Evolutionary conservation across 2,329 filamentous ascomycete species (phyloP).

Genomic region (Xylariales sp.): DNA sequence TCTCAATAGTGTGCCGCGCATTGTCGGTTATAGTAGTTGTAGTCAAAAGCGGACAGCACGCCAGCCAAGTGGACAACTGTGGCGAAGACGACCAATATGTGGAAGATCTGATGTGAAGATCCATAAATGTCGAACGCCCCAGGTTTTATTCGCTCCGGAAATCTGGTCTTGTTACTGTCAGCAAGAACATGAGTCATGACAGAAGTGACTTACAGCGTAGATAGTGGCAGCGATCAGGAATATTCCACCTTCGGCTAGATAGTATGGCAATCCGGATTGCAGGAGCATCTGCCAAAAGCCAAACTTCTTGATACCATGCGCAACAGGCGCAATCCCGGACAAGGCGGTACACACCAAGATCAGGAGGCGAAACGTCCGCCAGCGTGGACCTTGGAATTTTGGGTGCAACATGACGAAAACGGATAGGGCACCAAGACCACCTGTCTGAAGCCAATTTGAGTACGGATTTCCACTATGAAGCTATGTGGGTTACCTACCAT

Average conservation of each 20-base stretch:
- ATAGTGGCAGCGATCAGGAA: slow-evolving; percentile 32
- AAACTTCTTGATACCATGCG: slow-evolving; percentile 33
- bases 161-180: slow-evolving; percentile 29
- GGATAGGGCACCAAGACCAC: slow-evolving; percentile 26
- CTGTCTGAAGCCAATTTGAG: slow-evolving; percentile 24
- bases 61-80: slow-evolving; percentile 34
- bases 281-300: slow-evolving; percentile 32
- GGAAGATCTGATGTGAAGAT: slow-evolving; percentile 42
- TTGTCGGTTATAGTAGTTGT: slow-evolving; percentile 10
- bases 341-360: slow-evolving; percentile 34
- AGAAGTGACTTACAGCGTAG: slow-evolving; percentile 31
- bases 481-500: slow-evolving; percentile 28
- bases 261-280: slow-evolving; percentile 36
- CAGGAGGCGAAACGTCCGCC: slow-evolving; percentile 29
- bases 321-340: slow-evolving; percentile 33
- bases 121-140: slow-evolving; percentile 39
- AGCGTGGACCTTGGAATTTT: slow-evolving; percentile 29
- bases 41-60: slow-evolving; percentile 21
- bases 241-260: slow-evolving; percentile 32
- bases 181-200: background rate
- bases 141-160: slow-evolving; percentile 37
- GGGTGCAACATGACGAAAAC: slow-evolving; percentile 31
- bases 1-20: slow-evolving; percentile 4
- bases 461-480: too few species aligned
- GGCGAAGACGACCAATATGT: slow-evolving; percentile 38